Base-by-base conservation (phyloP, 139 green algal species). In the Spirogloea muscicola region DNA sequence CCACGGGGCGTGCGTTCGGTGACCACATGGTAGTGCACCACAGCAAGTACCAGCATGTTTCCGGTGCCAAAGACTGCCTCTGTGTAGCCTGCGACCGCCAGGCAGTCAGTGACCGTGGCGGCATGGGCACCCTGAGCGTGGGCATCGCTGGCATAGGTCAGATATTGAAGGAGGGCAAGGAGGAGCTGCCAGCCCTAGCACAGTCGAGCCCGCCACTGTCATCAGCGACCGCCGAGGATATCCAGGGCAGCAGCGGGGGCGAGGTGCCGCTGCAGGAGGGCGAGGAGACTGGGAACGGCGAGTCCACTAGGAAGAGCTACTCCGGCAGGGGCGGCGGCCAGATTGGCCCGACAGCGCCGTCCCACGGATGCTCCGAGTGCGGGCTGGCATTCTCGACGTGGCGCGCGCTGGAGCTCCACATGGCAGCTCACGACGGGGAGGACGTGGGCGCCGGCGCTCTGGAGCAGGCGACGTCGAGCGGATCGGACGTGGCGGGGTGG, bases 11-110 rank as follows among this genome's bases (percentile, higher is more conserved):
- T 31, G 59, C 59, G 29, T 38, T 68, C 33, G 59, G 59, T 31
- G 59, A 36, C 10, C 59, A 68, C 27, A 68, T 68, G 59, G 29
- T 31, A 29, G 48, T 43, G 25, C 59, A 68, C 46, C 13, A 16
- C 55, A 21, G 13, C 10, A 9, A 36, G 31, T 36, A 29, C 6
- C 33, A 68, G 59, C 3, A 21, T 31, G 37, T 39, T 7, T 62
- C 52, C 18, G 52, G 52, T 33, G 52, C 7, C 31, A 62, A 33
- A 62, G 52, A 55, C 21, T 21, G 46, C 21, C 21, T 21, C 46
- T 21, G 21, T 55, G 21, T 21, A 21, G 21, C 46, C 21, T 21
- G 21, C 21, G 21, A 55, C 21, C 21, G 46, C 40, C 7, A 7
- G 37, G 31, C 18, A 33, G 52, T 33, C 31, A 39, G 52, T 43